A percentile compares a stretch with the other conserved stretches of the same genome.
Evolutionary conservation across 1,139 yeast genomes (phyloP).

Genomic region (Yamadazyma atmosphaerica): DNA sequence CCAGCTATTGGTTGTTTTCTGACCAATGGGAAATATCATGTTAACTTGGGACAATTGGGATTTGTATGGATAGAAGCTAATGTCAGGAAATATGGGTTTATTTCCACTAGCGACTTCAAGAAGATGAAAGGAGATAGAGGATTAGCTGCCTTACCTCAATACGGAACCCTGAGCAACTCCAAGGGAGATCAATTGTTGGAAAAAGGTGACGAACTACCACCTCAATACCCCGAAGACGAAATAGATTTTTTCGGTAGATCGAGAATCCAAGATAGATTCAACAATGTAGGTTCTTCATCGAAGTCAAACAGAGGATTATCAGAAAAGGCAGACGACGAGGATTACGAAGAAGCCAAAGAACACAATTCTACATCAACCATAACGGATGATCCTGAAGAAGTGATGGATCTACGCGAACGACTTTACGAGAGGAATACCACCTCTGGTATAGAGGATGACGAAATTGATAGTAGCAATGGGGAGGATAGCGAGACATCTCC

Average conservation of each 20-base stretch:
- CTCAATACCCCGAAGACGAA: slow-evolving; percentile 62
- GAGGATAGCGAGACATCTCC: slow-evolving; percentile 7
- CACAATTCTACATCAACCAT: slow-evolving; percentile 23
- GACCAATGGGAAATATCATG: slow-evolving; percentile 73
- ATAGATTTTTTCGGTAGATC: slow-evolving; percentile 63
- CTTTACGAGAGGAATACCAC: slow-evolving; percentile 31
- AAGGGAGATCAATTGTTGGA: slow-evolving; percentile 53
- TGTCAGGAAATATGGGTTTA: slow-evolving; percentile 90
- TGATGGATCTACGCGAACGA: slow-evolving; percentile 41
- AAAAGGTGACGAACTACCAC: slow-evolving; percentile 75
- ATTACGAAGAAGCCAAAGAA: slow-evolving; percentile 14
- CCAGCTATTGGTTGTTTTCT: slow-evolving; percentile 86
- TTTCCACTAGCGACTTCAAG: slow-evolving; percentile 54
- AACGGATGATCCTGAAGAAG: slow-evolving; percentile 40
- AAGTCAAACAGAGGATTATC: slow-evolving; percentile 16
- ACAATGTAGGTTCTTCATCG: slow-evolving; percentile 24
- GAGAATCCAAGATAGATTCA: slow-evolving; percentile 13
- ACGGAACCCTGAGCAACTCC: slow-evolving; percentile 14
- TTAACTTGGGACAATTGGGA: slow-evolving; percentile 88
- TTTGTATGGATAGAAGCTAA: slow-evolving; percentile 95
- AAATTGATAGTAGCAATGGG: neutral
- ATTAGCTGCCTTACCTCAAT: slow-evolving; percentile 42
- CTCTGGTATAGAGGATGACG: slow-evolving; percentile 4
- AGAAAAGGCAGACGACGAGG: slow-evolving; percentile 15
- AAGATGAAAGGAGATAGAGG: slow-evolving; percentile 48